A percentile compares a stretch with the other conserved stretches of the same genome.
phyloP scores from a whole-genome alignment of 148 eudicot species.

The Talinum fruticosum region DNA sequence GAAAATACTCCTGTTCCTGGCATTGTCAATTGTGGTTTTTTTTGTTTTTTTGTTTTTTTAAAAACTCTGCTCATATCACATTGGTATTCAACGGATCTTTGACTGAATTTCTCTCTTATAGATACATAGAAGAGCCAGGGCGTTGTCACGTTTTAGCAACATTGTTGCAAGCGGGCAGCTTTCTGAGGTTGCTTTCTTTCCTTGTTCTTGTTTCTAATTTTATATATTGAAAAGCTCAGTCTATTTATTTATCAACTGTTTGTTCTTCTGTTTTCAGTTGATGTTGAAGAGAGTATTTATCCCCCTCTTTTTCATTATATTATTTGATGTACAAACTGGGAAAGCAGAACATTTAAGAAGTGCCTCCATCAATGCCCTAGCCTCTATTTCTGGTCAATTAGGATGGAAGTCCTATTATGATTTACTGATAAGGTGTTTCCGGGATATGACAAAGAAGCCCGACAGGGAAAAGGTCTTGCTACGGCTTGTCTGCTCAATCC shows the following conservation, averaged over 20 bases:
- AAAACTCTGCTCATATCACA: background rate
- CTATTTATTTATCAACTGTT: constrained; percentile 4
- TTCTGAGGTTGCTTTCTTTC: constrained; percentile 50
- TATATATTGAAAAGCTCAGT: background rate
- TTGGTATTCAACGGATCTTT: background rate
- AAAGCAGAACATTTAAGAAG: constrained; percentile 70
- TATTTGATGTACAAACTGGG: constrained; percentile 57
- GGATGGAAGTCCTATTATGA: constrained; percentile 72
- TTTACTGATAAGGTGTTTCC: constrained; percentile 65
- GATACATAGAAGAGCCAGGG: constrained; percentile 87
- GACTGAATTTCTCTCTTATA: constrained; percentile 25
- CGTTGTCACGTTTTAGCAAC: constrained; percentile 59
- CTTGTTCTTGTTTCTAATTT: background rate
- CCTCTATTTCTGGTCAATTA: constrained; percentile 68
- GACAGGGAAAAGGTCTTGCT: constrained; percentile 66
- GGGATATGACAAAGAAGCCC: constrained; percentile 55
- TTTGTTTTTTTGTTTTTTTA: too few species aligned
- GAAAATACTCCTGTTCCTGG: background rate
- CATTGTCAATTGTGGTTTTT: background rate
- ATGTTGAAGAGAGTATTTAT: constrained; percentile 62
- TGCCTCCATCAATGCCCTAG: constrained; percentile 75
- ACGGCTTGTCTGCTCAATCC: constrained; percentile 66
- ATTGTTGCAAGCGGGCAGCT: constrained; percentile 43
- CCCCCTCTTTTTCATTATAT: constrained; percentile 72
- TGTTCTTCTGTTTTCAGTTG: constrained; percentile 38